Percentiles rank a stretch among this genome's conserved stretches.
Evolutionary conservation across 495 filamentous ascomycete species (phyloP).

Genomic region (Talaromyces proteolyticus): DNA sequence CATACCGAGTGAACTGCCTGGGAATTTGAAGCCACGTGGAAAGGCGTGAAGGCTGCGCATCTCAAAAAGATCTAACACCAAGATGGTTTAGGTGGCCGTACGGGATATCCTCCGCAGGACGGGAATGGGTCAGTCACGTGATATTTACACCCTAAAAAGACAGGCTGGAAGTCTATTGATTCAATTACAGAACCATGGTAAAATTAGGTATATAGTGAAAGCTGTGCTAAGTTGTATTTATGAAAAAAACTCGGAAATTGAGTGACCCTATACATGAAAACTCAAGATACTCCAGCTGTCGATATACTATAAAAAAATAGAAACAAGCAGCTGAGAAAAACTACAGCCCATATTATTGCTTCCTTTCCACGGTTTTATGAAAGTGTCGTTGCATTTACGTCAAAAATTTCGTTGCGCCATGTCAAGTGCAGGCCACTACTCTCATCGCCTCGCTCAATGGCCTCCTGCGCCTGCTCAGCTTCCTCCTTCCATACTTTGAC

Average conservation of each 20-base stretch:
- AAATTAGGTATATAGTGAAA: no score
- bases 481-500: conserved; percentile 85
- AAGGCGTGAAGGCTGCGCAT: no score
- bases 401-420: conserved; percentile 86
- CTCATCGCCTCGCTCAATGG: conserved; percentile 38
- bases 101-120: conserved; percentile 5
- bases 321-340: neutral
- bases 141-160: neutral
- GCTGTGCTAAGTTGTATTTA: no score
- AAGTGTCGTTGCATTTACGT: conserved; percentile 36
- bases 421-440: conserved; percentile 23
- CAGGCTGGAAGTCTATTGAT: no score
- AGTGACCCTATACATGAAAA: no score
- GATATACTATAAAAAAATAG: neutral
- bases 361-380: neutral
- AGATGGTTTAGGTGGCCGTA: conserved; percentile 7
- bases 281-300: no score
- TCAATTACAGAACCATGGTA: no score
- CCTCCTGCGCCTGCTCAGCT: conserved; percentile 59
- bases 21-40: neutral
- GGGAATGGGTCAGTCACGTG: no score
- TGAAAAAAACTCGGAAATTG: no score
- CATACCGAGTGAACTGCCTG: no score
- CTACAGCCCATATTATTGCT: neutral
- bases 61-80: neutral